Conservation (phyloP, 176 grass and related monocot species). For the Hordeum marinum region DNA sequence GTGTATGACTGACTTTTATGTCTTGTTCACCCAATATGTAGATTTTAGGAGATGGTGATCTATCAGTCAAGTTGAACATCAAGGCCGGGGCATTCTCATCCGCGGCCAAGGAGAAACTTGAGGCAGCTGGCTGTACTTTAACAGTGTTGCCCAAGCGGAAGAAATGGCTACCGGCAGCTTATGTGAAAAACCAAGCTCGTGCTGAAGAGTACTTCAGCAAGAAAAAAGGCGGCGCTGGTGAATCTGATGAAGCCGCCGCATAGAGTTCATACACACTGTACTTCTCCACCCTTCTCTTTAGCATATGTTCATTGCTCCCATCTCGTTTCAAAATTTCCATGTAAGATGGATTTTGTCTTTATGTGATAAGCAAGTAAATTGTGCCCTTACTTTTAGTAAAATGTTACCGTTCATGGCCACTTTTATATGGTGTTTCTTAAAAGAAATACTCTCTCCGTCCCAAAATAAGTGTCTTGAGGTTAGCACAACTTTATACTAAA, state of each 20-base stretch:
- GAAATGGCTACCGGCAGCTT: conserved; percentile 86
- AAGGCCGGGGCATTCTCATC: conserved; percentile 83
- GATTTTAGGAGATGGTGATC: conserved; percentile 89
- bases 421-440: not conserved
- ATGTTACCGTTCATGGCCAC: not conserved
- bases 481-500: no score
- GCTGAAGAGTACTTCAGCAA: conserved; percentile 85
- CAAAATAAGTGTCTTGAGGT: no score
- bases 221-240: conserved; percentile 46
- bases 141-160: conserved; percentile 78
- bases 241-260: conserved; percentile 19
- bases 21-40: conserved; percentile 22
- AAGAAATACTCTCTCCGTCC: no score
- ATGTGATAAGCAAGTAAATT: conserved; percentile 18
- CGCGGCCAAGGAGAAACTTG: conserved; percentile 79
- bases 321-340: not conserved
- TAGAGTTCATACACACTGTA: conserved; percentile 36
- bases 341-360: conserved; percentile 35
- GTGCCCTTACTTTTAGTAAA: not conserved
- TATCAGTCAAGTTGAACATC: conserved; percentile 81
- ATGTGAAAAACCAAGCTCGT: conserved; percentile 81
- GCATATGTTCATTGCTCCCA: conserved; percentile 11
- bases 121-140: conserved; percentile 76
- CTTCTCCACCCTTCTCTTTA: conserved; percentile 29
- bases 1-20: conserved; percentile 15